phyloP scores from a whole-genome alignment of 352 stramenopile species.

The Globisporangium nodosum region DNA sequence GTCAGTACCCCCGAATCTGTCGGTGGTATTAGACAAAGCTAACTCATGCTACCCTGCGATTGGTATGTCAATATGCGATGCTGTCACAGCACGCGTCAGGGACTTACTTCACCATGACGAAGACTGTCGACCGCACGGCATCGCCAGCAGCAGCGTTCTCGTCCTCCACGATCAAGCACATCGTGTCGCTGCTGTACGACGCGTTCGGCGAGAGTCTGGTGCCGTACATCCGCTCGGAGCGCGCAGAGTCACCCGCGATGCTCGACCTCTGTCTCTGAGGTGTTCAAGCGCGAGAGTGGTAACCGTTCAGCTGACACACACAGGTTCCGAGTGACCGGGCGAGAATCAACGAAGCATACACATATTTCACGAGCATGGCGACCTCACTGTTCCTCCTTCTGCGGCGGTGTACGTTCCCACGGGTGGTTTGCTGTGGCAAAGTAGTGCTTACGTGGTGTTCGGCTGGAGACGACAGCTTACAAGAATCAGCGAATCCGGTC shows the following conservation, averaged over 20 bases:
- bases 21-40: too few relatives aligned
- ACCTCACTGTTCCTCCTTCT: too few relatives aligned
- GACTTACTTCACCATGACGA: constrained; percentile 73
- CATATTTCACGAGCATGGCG: too few relatives aligned
- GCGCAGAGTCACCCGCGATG: constrained; percentile 30
- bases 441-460: background rate
- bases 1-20: background rate
- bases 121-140: constrained; percentile 23
- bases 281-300: background rate
- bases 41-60: too few relatives aligned
- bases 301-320: background rate
- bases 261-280: constrained; percentile 40
- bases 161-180: constrained; percentile 35
- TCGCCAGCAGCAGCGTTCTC: constrained; percentile 26
- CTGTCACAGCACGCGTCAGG: constrained; percentile 57
- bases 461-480: background rate
- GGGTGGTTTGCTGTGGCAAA: too few relatives aligned
- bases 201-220: constrained; percentile 75
- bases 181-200: constrained; percentile 61
- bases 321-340: background rate
- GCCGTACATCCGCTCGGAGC: constrained; percentile 63
- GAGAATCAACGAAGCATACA: background rate
- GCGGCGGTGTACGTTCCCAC: too few relatives aligned
- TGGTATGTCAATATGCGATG: background rate
- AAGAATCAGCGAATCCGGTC: too few relatives aligned